A percentile compares a stretch with the other conserved stretches of the same genome.
Evolutionary conservation across 75 land plant species (phyloP).

Genomic region (Cunninghamia lanceolata): DNA sequence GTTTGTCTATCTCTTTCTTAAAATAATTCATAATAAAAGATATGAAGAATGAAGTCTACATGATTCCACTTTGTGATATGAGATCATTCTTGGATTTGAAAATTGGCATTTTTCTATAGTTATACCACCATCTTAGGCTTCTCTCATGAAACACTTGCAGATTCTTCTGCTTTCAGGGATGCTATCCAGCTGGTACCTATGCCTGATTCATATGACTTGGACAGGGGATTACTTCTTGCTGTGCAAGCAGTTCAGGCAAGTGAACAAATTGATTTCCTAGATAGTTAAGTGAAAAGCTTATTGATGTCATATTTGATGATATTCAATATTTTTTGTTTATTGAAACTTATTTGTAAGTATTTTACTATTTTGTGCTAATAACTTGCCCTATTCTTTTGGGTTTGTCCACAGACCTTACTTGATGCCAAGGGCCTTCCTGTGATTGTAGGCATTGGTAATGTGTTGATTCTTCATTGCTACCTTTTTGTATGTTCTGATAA

Average conservation of each 20-base stretch:
- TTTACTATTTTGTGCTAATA: neutral
- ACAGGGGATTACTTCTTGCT: conserved; percentile 94
- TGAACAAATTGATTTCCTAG: neutral
- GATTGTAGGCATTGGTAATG: conserved; percentile 17
- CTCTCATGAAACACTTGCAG: conserved; percentile 67
- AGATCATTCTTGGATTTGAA: neutral
- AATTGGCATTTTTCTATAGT: conserved; percentile 1
- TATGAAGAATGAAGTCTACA: neutral
- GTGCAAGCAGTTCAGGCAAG: conserved; percentile 95
- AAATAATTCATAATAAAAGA: neutral
- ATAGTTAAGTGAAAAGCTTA: neutral
- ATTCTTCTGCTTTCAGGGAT: conserved; percentile 63
- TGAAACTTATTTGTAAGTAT: neutral
- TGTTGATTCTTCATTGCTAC: neutral
- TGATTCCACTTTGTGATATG: neutral
- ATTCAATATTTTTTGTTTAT: neutral
- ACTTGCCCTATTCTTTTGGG: neutral
- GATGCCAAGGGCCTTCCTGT: conserved; percentile 14
- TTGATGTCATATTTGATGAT: neutral
- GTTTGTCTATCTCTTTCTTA: neutral
- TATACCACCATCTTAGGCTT: conserved; percentile 17
- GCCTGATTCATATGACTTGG: conserved; percentile 95
- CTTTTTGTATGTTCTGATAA: neutral
- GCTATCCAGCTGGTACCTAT: conserved; percentile 79
- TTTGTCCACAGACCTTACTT: conserved; percentile 8